Evolutionary conservation across 352 stramenopile genomes (phyloP).

Genomic region (Globisporangium spiculum): DNA sequence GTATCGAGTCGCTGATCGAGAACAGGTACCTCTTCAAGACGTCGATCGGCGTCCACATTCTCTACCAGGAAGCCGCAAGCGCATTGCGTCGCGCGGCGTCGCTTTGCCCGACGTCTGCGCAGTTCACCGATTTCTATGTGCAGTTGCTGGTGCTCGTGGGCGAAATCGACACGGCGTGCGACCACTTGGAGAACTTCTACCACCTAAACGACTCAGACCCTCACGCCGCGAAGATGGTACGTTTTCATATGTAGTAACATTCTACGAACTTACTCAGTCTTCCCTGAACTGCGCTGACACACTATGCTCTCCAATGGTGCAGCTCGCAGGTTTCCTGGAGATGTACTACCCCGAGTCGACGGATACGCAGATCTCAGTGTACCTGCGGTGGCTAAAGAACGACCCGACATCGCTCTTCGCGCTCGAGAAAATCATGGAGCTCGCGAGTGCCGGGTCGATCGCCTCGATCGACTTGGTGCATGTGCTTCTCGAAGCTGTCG

Average conservation of each 20-base stretch:
- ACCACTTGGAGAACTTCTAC: constrained; percentile 76
- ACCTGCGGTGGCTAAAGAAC: constrained; percentile 51
- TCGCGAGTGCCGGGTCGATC: constrained; percentile 38
- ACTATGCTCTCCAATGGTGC: background rate
- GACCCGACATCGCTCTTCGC: constrained; percentile 43
- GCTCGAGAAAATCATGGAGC: constrained; percentile 50
- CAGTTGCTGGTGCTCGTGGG: constrained; percentile 65
- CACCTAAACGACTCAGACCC: constrained; percentile 51
- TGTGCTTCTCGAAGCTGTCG: constrained; percentile 42
- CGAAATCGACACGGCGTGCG: constrained; percentile 54
- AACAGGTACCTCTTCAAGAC: constrained; percentile 63
- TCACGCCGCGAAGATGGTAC: constrained; percentile 66
- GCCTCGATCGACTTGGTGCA: constrained; percentile 33
- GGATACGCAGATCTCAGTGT: constrained; percentile 35
- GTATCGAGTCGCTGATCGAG: constrained; percentile 45
- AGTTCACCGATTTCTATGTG: constrained; percentile 75
- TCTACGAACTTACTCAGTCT: too few species aligned
- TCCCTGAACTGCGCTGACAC: background rate
- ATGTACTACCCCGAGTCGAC: constrained; percentile 46
- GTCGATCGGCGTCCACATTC: constrained; percentile 59
- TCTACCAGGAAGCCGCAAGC: constrained; percentile 66
- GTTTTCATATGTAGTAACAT: background rate
- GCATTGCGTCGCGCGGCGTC: constrained; percentile 60
- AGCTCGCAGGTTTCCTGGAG: constrained; percentile 44
- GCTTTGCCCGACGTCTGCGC: constrained; percentile 43